Evolutionary conservation across 108 stramenopile species (phyloP).

Genomic region (Cyclotella kingstonii): DNA sequence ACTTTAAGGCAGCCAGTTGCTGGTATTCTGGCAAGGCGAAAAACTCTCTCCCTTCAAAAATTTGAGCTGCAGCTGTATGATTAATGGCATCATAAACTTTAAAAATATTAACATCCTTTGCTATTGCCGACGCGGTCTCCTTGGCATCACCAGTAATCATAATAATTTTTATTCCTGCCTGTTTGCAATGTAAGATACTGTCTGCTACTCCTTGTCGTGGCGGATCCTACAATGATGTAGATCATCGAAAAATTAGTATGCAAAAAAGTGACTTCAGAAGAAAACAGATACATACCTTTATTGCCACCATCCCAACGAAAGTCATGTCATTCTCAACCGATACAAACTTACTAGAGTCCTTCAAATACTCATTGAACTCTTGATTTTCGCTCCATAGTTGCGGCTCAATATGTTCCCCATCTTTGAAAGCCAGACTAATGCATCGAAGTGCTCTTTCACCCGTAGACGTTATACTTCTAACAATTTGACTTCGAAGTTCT

Average conservation of each 20-base stretch:
- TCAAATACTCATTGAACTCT: slow-evolving; percentile 46
- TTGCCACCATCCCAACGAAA: slow-evolving; percentile 91
- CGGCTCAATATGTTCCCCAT: slow-evolving; percentile 46
- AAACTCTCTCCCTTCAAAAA: slow-evolving; percentile 83
- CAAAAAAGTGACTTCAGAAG: too few relatives aligned
- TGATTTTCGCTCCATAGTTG: slow-evolving; percentile 39
- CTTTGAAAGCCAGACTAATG: slow-evolving; percentile 89
- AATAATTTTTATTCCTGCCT: slow-evolving; percentile 95
- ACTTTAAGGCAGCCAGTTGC: slow-evolving; percentile 59
- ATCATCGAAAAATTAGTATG: too few relatives aligned
- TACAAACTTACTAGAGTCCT: slow-evolving; percentile 68
- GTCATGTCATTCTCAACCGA: slow-evolving; percentile 90
- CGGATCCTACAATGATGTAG: slow-evolving; percentile 70
- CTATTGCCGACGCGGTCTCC: slow-evolving; percentile 95
- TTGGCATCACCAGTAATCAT: slow-evolving; percentile 98
- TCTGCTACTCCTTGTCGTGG: slow-evolving; percentile 92
- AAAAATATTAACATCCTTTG: slow-evolving; percentile 71
- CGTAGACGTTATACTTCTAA: slow-evolving; percentile 60
- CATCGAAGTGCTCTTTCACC: slow-evolving; percentile 88
- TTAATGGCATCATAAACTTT: slow-evolving; percentile 18
- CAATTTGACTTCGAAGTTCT: slow-evolving; percentile 53
- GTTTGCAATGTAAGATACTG: slow-evolving; percentile 82
- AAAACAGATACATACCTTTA: slow-evolving; percentile 32
- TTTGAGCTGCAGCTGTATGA: slow-evolving; percentile 24
- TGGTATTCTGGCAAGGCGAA: slow-evolving; percentile 56